phyloP scores from a whole-genome alignment of 2,329 filamentous ascomycete species.

The Diaporthe capsici region DNA sequence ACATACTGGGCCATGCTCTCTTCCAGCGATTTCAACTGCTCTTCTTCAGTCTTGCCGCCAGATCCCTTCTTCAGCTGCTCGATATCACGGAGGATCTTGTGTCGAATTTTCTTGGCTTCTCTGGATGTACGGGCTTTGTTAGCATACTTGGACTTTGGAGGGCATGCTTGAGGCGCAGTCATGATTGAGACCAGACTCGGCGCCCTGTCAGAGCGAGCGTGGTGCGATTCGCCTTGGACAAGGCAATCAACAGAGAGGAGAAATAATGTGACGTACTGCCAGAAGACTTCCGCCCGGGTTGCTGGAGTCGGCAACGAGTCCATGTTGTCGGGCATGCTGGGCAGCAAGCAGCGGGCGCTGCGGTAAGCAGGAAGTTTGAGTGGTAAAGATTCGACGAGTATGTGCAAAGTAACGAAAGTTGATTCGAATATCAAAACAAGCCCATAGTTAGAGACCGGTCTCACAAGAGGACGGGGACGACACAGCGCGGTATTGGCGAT shows the following conservation, averaged over 20 bases:
- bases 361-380: conserved; percentile 37
- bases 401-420: conserved; percentile 37
- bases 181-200: neutral
- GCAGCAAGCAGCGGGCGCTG: conserved; percentile 32
- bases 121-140: conserved; percentile 33
- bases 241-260: neutral
- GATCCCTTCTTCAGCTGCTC: conserved; percentile 48
- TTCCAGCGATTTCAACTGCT: conserved; percentile 51
- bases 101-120: conserved; percentile 47
- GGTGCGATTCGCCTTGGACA: neutral
- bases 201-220: neutral
- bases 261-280: conserved; percentile 38
- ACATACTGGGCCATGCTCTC: conserved; percentile 51
- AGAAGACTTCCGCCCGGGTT: conserved; percentile 37
- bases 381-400: neutral
- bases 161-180: neutral
- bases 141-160: neutral
- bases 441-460: conserved; percentile 47
- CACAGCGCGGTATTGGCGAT: conserved; percentile 47
- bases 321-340: conserved; percentile 33
- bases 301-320: conserved; percentile 34
- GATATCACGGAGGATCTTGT: conserved; percentile 45
- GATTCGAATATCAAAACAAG: conserved; percentile 33
- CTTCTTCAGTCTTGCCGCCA: conserved; percentile 42
- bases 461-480: conserved; percentile 49